These are phyloP conservation scores for Lipomyces yamadae DNA, from an alignment of 805 yeast genomes.

Conservation along the genomic window DNA sequence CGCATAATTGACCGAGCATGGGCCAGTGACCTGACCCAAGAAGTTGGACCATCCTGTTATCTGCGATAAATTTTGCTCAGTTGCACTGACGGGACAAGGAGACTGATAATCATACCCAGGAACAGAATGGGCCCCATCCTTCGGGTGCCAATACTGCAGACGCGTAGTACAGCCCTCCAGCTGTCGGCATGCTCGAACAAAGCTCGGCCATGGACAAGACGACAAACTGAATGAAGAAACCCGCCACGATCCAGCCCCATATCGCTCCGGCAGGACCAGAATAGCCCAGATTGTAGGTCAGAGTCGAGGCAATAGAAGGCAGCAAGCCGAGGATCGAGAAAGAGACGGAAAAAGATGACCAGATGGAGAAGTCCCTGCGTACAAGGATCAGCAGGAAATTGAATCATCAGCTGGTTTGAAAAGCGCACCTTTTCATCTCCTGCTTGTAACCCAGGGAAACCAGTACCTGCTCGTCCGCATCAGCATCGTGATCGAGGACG, in stretches of 20 bases:
- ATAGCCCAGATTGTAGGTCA: not conserved
- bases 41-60: too few relatives aligned
- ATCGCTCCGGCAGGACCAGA: not conserved
- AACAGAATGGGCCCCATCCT: not conserved
- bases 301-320: not conserved
- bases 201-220: slow-evolving; percentile 1
- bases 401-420: not conserved
- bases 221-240: not conserved
- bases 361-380: not conserved
- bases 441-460: not conserved
- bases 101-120: not conserved
- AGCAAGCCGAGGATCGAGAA: not conserved
- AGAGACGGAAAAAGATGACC: not conserved
- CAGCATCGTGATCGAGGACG: not conserved
- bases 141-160: not conserved
- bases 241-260: not conserved
- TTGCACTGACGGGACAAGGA: slow-evolving; percentile 1
- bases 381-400: not conserved
- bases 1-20: too few relatives aligned
- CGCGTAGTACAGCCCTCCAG: not conserved
- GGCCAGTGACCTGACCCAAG: too few relatives aligned
- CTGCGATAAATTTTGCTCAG: too few relatives aligned
- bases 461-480: not conserved
- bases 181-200: not conserved
- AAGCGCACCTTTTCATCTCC: not conserved